phyloP scores from a whole-genome alignment of 345 rosid species.

The Gossypium sturtianum region DNA sequence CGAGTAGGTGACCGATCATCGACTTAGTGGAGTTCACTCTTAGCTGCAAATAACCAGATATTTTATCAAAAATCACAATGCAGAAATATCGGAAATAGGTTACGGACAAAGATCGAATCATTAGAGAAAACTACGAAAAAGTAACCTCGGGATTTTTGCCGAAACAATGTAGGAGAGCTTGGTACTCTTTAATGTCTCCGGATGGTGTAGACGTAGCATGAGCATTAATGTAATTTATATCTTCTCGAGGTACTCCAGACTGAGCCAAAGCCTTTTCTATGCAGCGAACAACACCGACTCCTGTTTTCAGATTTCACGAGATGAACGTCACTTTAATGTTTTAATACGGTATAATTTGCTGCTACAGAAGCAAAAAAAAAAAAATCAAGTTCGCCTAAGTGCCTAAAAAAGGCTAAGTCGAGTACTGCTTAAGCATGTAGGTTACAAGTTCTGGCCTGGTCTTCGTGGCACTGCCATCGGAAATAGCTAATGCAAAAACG shows the following conservation, averaged over 20 bases:
- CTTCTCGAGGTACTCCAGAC: constrained; percentile 67
- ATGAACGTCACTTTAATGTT: constrained; percentile 5
- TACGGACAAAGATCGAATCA: not conserved
- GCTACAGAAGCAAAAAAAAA: not conserved
- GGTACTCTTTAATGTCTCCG: constrained; percentile 83
- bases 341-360: not conserved
- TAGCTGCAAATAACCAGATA: constrained; percentile 39
- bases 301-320: constrained; percentile 30
- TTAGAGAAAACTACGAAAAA: constrained; percentile 8
- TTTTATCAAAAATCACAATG: constrained; percentile 14
- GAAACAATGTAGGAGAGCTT: constrained; percentile 73
- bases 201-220: constrained; percentile 94
- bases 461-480: not conserved
- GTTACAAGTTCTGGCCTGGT: not conserved
- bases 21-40: constrained; percentile 87
- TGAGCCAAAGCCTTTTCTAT: constrained; percentile 78
- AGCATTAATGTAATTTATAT: constrained; percentile 81
- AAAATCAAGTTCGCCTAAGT: not conserved
- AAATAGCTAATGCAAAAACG: not conserved
- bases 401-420: not conserved
- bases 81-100: not conserved
- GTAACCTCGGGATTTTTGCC: constrained; percentile 70
- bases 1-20: constrained; percentile 90
- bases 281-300: constrained; percentile 74
- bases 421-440: not conserved